A percentile compares a stretch with the other conserved stretches of the same genome.
phyloP scores from a whole-genome alignment of 768 basidiomycete species.

The Gelatoporia subvermispora region DNA sequence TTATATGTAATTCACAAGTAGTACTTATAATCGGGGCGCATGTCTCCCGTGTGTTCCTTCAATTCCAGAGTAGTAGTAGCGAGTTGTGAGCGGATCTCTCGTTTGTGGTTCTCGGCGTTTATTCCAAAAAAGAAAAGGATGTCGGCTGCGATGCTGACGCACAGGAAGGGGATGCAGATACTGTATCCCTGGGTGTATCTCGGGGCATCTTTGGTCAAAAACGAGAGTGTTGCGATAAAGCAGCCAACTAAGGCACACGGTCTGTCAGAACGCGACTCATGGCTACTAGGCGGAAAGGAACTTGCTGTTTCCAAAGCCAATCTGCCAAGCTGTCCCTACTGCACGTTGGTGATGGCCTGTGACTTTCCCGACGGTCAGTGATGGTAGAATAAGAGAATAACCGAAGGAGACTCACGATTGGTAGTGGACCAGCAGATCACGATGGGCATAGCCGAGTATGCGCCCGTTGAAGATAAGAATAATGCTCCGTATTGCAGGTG shows the following conservation, averaged over 20 bases:
- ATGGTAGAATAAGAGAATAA: background rate
- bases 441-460: constrained; percentile 20
- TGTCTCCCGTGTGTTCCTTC: constrained; percentile 9
- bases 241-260: constrained; percentile 14
- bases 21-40: constrained; percentile 11
- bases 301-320: constrained; percentile 27
- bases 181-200: constrained; percentile 17
- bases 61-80: background rate
- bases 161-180: constrained; percentile 17
- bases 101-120: constrained; percentile 12
- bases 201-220: constrained; percentile 21
- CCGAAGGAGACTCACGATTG: constrained; percentile 10
- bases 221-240: constrained; percentile 18
- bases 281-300: background rate
- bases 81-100: constrained; percentile 1
- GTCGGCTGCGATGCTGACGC: constrained; percentile 10
- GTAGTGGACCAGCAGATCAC: constrained; percentile 22
- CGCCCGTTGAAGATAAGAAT: constrained; percentile 18
- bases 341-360: constrained; percentile 20
- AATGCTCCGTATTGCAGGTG: constrained; percentile 19
- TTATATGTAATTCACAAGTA: background rate
- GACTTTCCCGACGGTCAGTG: constrained; percentile 8
- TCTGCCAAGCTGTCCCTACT: constrained; percentile 23
- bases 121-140: constrained; percentile 11
- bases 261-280: background rate